Percentiles rank a stretch among this genome's conserved stretches.
These are phyloP conservation scores for Magnusiomyces suaveolens DNA, from an alignment of 1,139 yeast species.

Conservation along the genomic window DNA sequence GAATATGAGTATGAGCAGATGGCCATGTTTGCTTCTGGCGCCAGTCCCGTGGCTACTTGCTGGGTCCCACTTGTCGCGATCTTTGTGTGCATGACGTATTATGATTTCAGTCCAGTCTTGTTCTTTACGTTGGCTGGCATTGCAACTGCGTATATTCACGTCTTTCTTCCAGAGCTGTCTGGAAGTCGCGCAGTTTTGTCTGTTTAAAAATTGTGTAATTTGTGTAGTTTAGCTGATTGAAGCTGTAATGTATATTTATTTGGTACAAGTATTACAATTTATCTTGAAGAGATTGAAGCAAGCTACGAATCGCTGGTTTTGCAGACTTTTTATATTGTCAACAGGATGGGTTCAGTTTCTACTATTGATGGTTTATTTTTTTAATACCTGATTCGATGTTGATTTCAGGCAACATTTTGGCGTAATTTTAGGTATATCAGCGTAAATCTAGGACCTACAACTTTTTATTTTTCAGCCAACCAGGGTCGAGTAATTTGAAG, in stretches of 20 bases:
- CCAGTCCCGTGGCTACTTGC: slow-evolving; percentile 10
- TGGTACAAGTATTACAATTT: too few relatives aligned
- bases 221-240: too few relatives aligned
- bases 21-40: slow-evolving; percentile 8
- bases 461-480: background rate
- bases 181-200: slow-evolving; percentile 1
- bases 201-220: background rate
- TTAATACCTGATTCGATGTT: too few relatives aligned
- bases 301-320: too few relatives aligned
- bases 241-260: too few relatives aligned
- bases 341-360: too few relatives aligned
- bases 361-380: too few relatives aligned
- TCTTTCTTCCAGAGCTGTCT: slow-evolving; percentile 15
- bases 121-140: slow-evolving; percentile 14
- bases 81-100: slow-evolving; percentile 11
- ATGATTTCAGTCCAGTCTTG: slow-evolving; percentile 12
- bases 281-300: too few relatives aligned
- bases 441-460: background rate
- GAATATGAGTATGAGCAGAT: background rate
- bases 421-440: too few relatives aligned
- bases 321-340: too few relatives aligned
- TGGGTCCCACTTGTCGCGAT: slow-evolving; percentile 14
- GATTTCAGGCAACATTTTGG: too few relatives aligned
- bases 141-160: slow-evolving; percentile 13
- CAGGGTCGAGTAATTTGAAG: background rate